Percentiles rank a stretch among this genome's conserved stretches.
Conservation (phyloP, 805 yeast genomes). For the Lipomyces yamadae region DNA sequence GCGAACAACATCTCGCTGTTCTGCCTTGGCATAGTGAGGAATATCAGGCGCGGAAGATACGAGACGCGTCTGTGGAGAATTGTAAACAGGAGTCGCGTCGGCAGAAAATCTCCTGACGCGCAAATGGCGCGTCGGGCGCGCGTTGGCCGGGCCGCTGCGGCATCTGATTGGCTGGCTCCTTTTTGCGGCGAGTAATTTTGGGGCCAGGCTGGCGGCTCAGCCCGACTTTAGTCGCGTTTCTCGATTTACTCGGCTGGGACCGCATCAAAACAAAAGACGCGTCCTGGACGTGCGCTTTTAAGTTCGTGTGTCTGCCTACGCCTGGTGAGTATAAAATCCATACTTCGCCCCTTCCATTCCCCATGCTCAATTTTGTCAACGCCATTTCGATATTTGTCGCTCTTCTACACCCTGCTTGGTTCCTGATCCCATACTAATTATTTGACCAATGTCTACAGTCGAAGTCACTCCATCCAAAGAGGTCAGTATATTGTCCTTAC, state of each 20-base stretch:
- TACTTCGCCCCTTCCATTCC: background rate
- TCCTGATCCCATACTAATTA: background rate
- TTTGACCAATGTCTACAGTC: conserved; percentile 23
- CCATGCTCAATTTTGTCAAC: background rate
- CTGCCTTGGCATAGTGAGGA: background rate
- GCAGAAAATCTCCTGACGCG: background rate
- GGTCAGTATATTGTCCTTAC: conserved; percentile 15
- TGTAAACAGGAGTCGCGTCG: background rate
- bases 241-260: conserved; percentile 6
- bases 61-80: background rate
- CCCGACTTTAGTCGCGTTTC: background rate
- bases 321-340: background rate
- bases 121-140: conserved; percentile 21
- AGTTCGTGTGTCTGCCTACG: conserved; percentile 9
- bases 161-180: conserved; percentile 18
- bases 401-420: background rate
- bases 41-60: background rate
- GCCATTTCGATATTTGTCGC: background rate
- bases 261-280: background rate
- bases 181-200: conserved; percentile 16
- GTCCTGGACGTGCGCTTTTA: conserved; percentile 4
- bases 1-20: background rate
- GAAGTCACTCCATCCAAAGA: conserved; percentile 36
- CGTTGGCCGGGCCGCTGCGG: conserved; percentile 8
- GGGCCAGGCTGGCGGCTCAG: background rate